Percentiles rank a stretch among this genome's conserved stretches.
Evolutionary conservation across 1,139 yeast species (phyloP).

Genomic region (Wickerhamomyces sp.): DNA sequence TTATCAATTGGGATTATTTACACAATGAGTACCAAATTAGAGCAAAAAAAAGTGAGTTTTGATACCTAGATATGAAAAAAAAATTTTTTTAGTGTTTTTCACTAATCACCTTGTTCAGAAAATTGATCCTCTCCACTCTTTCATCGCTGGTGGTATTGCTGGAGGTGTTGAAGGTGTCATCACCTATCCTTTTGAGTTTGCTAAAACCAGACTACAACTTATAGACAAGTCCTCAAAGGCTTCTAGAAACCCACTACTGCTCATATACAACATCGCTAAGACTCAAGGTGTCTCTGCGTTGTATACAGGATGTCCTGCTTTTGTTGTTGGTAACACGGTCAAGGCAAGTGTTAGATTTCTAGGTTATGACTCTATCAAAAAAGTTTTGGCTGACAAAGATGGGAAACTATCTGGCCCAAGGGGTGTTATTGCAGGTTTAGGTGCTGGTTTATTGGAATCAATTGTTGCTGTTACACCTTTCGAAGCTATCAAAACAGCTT

Average conservation of each 20-base stretch:
- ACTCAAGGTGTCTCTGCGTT: conserved; percentile 77
- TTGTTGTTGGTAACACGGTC: conserved; percentile 91
- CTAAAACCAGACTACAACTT: conserved; percentile 88
- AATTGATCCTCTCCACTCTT: conserved; percentile 65
- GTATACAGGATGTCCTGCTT: conserved; percentile 97
- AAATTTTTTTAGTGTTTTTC: too few species aligned
- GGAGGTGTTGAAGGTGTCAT: conserved; percentile 90
- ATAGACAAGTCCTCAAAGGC: conserved; percentile 63
- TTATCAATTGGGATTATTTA: background rate
- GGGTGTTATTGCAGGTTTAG: conserved; percentile 92
- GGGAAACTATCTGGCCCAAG: conserved; percentile 87
- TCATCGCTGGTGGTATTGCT: conserved; percentile 91
- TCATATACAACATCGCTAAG: conserved; percentile 69
- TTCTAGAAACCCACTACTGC: conserved; percentile 77
- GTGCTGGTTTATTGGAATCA: conserved; percentile 92
- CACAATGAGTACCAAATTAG: conserved; percentile 5
- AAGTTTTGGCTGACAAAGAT: conserved; percentile 68
- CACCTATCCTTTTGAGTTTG: conserved; percentile 95
- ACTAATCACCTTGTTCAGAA: conserved; percentile 12
- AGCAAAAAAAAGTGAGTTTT: conserved; percentile 5
- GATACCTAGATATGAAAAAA: too few species aligned
- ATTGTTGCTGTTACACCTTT: conserved; percentile 94
- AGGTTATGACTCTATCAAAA: conserved; percentile 86
- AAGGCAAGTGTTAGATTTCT: conserved; percentile 92
- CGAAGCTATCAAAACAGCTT: conserved; percentile 93